Percentiles rank a stretch among this genome's conserved stretches.
These are phyloP conservation scores for Apiotrichum porosum DNA, from an alignment of 1,284 basidiomycete genomes.

Conservation along the genomic window DNA sequence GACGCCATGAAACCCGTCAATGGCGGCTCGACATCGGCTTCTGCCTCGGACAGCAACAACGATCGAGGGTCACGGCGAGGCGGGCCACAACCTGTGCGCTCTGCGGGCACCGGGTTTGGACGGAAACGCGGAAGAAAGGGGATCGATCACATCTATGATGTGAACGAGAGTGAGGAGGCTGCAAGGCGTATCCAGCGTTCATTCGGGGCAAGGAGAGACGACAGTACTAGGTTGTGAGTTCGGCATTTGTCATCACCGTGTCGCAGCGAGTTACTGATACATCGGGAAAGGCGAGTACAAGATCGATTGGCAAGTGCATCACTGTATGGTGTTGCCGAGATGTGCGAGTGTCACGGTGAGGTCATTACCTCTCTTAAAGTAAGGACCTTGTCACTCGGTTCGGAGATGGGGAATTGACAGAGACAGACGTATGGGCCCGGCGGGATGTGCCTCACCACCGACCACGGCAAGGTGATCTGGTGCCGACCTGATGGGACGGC, in stretches of 20 bases:
- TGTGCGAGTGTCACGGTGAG: constrained; percentile 30
- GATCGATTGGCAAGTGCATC: neutral
- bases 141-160: neutral
- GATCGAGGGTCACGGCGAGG: neutral
- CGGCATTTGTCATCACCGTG: no score
- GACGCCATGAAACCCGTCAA: neutral
- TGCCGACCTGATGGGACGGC: constrained; percentile 7
- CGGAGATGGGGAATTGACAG: neutral
- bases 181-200: neutral
- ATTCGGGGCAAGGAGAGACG: neutral
- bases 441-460: constrained; percentile 25
- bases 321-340: neutral
- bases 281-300: neutral
- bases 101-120: no score
- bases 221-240: neutral
- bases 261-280: no score
- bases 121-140: neutral
- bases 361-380: constrained; percentile 29
- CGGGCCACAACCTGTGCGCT: neutral
- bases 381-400: no score
- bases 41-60: no score
- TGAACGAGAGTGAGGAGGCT: neutral
- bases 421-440: neutral
- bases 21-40: no score
- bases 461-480: constrained; percentile 36